These are phyloP conservation scores for Spizellomyces punctatus DNA, from an alignment of 192 early-diverging fungal genomes.

Conservation along the genomic window DNA sequence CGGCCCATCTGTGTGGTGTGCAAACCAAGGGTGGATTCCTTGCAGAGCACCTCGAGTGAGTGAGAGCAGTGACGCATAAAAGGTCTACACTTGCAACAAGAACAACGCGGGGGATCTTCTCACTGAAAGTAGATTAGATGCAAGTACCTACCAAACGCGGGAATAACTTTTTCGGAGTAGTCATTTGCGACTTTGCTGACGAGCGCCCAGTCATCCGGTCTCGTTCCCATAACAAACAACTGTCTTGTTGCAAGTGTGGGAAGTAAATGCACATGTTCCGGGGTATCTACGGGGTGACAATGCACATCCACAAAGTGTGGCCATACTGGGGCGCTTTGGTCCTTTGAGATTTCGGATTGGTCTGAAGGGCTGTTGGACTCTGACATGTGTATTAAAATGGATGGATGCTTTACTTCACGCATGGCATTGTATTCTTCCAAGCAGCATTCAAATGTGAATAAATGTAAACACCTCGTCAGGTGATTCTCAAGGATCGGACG, in stretches of 20 bases:
- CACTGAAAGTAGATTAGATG: not conserved
- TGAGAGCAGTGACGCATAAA: not conserved
- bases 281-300: slow-evolving; percentile 32
- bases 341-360: not conserved
- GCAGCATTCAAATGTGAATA: too few relatives aligned
- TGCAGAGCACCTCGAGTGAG: not conserved
- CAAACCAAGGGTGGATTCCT: slow-evolving; percentile 50
- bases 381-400: too few relatives aligned
- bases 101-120: not conserved
- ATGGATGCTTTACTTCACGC: too few relatives aligned
- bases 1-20: not conserved
- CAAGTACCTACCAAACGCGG: slow-evolving; percentile 31
- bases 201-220: slow-evolving; percentile 26
- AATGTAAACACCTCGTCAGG: too few relatives aligned
- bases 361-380: too few relatives aligned
- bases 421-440: too few relatives aligned
- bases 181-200: slow-evolving; percentile 16
- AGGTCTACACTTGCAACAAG: not conserved
- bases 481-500: too few relatives aligned
- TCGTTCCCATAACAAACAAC: slow-evolving; percentile 41
- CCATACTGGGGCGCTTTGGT: not conserved
- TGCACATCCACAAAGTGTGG: slow-evolving; percentile 32
- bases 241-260: not conserved
- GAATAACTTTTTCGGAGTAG: slow-evolving; percentile 21
- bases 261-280: slow-evolving; percentile 11